Conservation (phyloP, 2,329 filamentous ascomycete genomes). For the Calonectria ilicicola region DNA sequence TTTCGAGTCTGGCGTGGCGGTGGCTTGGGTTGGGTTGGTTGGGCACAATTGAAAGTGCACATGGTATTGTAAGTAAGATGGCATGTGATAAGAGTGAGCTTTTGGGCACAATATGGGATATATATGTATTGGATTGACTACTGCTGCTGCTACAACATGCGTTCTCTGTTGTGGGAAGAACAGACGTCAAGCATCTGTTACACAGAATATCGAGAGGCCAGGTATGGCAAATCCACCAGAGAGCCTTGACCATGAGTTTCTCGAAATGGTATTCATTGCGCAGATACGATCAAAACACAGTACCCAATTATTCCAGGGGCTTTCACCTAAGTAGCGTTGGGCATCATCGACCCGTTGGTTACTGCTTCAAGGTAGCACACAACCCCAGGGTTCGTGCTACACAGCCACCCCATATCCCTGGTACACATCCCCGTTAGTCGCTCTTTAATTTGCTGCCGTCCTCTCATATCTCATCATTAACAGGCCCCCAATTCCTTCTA, state of each 20-base stretch:
- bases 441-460: not conserved
- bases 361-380: not conserved
- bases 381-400: not conserved
- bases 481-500: constrained; percentile 6
- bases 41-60: constrained; percentile 2
- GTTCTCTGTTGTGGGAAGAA: not conserved
- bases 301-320: too few species aligned
- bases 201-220: too few species aligned
- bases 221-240: too few species aligned
- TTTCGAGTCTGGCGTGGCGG: constrained; percentile 26
- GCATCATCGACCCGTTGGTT: not conserved
- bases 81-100: not conserved
- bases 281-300: too few species aligned
- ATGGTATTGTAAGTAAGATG: not conserved
- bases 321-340: not conserved
- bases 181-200: not conserved
- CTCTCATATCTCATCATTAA: not conserved
- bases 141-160: not conserved
- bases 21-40: constrained; percentile 30
- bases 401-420: not conserved
- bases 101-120: not conserved
- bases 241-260: too few species aligned
- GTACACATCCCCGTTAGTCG: not conserved
- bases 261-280: too few species aligned
- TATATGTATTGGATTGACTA: not conserved